Evolutionary conservation across 2,329 filamentous ascomycete species (phyloP).

Genomic region (Apiospora kogelbergensis): DNA sequence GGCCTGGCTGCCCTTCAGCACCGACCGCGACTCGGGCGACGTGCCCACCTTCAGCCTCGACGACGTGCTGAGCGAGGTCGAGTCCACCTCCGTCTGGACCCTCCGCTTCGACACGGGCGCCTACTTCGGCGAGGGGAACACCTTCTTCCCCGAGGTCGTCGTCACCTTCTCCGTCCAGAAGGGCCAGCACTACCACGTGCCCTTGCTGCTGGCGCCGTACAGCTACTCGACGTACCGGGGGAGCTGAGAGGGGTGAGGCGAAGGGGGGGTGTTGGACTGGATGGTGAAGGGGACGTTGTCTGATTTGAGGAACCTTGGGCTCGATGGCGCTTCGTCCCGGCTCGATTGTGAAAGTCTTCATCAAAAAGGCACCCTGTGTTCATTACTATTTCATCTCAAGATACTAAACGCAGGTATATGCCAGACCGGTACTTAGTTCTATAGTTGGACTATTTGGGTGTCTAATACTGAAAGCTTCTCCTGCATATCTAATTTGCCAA

Average conservation of each 20-base stretch:
- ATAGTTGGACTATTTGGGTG: neutral
- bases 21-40: constrained; percentile 50
- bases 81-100: constrained; percentile 58
- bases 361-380: neutral
- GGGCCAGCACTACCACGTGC: constrained; percentile 76
- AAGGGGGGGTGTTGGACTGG: neutral
- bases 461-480: neutral
- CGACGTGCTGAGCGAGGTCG: constrained; percentile 49
- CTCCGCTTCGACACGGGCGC: constrained; percentile 70
- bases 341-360: neutral
- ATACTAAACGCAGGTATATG: neutral
- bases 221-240: constrained; percentile 83
- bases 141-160: constrained; percentile 61
- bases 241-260: constrained; percentile 46
- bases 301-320: neutral
- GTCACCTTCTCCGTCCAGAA: constrained; percentile 53
- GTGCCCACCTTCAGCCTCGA: constrained; percentile 59
- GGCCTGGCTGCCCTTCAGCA: constrained; percentile 63
- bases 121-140: constrained; percentile 67
- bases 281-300: neutral
- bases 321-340: neutral
- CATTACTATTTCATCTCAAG: neutral
- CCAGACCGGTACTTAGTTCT: neutral
- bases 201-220: constrained; percentile 73
- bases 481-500: no score